Evolutionary conservation across 805 yeast species (phyloP).

Genomic region (Candida xiaguanensis): DNA sequence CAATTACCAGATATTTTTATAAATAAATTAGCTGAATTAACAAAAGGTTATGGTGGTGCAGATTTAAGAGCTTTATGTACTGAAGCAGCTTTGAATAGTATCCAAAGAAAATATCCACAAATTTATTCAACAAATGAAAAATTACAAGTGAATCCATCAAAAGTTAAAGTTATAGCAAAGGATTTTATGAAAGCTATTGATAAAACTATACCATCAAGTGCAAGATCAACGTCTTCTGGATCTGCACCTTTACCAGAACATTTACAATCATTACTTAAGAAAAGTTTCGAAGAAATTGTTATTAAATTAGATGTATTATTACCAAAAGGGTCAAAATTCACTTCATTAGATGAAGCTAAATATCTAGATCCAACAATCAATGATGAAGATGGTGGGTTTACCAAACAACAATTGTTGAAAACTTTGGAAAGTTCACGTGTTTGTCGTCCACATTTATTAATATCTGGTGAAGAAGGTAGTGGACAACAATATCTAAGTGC

Average conservation of each 20-base stretch:
- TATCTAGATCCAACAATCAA: constrained; percentile 55
- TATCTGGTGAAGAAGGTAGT: constrained; percentile 70
- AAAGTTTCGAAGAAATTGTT: constrained; percentile 45
- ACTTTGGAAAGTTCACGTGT: constrained; percentile 56
- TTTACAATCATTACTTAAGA: constrained; percentile 59
- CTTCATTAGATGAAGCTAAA: constrained; percentile 66
- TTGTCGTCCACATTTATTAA: constrained; percentile 75
- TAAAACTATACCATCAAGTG: constrained; percentile 87
- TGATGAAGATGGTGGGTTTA: constrained; percentile 63
- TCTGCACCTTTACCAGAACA: constrained; percentile 79
- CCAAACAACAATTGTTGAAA: constrained; percentile 57
- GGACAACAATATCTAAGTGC: constrained; percentile 86
- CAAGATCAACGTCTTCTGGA: constrained; percentile 71
- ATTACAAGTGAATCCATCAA: constrained; percentile 64
- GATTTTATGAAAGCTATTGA: constrained; percentile 86
- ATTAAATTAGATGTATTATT: constrained; percentile 51
- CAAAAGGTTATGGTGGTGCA: constrained; percentile 98
- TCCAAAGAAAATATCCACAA: constrained; percentile 91
- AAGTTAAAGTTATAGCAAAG: constrained; percentile 68
- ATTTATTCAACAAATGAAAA: constrained; percentile 77
- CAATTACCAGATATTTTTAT: constrained; percentile 57
- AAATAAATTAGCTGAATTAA: constrained; percentile 65
- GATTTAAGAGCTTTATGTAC: constrained; percentile 92
- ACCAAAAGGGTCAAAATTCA: constrained; percentile 50
- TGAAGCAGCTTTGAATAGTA: constrained; percentile 89